Evolutionary conservation across 2,329 filamentous ascomycete genomes (phyloP).

Genomic region (Curvularia lunata): DNA sequence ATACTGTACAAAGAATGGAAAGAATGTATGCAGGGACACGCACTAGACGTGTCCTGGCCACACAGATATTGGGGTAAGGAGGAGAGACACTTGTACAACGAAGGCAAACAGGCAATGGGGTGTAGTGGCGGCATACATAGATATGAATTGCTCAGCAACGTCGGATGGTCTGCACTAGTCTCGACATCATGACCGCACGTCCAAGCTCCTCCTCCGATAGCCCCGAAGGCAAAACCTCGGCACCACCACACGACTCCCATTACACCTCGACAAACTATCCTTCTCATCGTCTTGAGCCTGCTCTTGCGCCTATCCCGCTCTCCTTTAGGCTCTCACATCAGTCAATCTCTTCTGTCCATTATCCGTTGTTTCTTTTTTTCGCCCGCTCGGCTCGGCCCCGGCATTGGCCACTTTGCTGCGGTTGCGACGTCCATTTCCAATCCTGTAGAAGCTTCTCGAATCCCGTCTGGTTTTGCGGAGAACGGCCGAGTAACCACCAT

Average conservation of each 20-base stretch:
- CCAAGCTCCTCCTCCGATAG: conserved; percentile 34
- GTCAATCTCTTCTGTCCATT: not conserved
- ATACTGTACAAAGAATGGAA: conserved; percentile 14
- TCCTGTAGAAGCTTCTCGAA: conserved; percentile 14
- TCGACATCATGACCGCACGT: conserved; percentile 31
- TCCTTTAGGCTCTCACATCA: not conserved
- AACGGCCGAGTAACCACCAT: not conserved
- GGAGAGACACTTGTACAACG: conserved; percentile 15
- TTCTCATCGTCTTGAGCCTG: too few species aligned
- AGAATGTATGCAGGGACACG: conserved; percentile 4
- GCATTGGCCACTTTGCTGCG: conserved; percentile 1
- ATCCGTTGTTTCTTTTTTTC: not conserved
- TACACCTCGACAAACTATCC: not conserved
- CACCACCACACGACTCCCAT: conserved; percentile 11
- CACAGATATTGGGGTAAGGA: conserved; percentile 13
- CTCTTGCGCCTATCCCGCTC: not conserved
- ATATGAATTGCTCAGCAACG: conserved; percentile 29
- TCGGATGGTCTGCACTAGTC: conserved; percentile 17
- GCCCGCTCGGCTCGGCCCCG: not conserved
- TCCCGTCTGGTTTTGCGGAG: conserved; percentile 1
- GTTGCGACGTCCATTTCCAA: conserved; percentile 4
- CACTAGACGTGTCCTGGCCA: conserved; percentile 11
- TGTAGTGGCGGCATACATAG: conserved; percentile 20
- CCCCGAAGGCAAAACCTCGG: conserved; percentile 28
- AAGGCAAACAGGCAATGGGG: conserved; percentile 7